Evolutionary conservation across 305 asterid species (phyloP).

Genomic region (Fraxinus nigra): DNA sequence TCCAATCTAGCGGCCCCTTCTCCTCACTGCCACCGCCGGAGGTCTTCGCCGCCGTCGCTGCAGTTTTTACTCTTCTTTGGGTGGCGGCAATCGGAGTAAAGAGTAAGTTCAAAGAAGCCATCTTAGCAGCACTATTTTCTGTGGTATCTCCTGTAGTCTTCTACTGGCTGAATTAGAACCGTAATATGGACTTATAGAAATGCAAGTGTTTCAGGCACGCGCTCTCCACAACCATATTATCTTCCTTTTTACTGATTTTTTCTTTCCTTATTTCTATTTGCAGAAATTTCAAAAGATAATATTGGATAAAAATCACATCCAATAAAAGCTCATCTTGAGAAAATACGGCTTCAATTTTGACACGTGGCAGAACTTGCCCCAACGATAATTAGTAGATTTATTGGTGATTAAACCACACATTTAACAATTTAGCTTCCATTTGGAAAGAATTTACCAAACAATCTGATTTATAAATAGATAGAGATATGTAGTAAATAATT

Average conservation of each 20-base stretch:
- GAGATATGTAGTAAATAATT: neutral
- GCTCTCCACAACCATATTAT: constrained; percentile 76
- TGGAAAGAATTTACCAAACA: no score
- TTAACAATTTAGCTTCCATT: no score
- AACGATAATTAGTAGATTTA: neutral
- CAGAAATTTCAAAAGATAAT: constrained; percentile 5
- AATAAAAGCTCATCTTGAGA: constrained; percentile 25
- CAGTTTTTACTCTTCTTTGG: constrained; percentile 49
- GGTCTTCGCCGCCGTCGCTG: constrained; percentile 60
- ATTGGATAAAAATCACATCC: neutral
- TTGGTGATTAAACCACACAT: neutral
- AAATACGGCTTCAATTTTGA: constrained; percentile 38
- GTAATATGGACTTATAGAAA: neutral
- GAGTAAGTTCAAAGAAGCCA: constrained; percentile 75
- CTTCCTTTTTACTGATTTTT: constrained; percentile 24
- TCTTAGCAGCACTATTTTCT: constrained; percentile 13
- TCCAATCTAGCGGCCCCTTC: constrained; percentile 61
- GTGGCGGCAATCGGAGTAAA: constrained; percentile 49
- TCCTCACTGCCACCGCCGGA: constrained; percentile 53
- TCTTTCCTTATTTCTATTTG: neutral
- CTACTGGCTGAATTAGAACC: neutral
- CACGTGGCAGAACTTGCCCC: constrained; percentile 26
- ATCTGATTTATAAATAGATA: no score
- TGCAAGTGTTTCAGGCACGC: constrained; percentile 43
- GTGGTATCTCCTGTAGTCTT: neutral